A percentile compares a stretch with the other conserved stretches of the same genome.
phyloP scores from a whole-genome alignment of 2,329 filamentous ascomycete species.

The Colletotrichum orbiculare region DNA sequence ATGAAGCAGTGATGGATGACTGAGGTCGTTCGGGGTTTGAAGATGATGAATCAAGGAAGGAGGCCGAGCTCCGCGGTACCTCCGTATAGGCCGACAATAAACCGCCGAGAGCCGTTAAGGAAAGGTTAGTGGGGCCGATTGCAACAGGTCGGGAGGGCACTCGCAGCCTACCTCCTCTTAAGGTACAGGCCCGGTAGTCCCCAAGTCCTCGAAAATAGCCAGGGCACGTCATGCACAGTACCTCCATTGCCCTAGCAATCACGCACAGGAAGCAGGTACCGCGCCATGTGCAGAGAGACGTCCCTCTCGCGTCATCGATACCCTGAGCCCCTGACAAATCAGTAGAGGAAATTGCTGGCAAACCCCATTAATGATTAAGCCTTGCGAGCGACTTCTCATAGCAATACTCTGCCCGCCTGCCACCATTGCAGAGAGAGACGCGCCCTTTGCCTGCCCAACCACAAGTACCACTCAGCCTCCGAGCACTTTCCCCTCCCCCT shows the following conservation, averaged over 20 bases:
- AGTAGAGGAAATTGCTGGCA: constrained; percentile 16
- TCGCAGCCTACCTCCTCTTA: not conserved
- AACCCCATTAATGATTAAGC: constrained; percentile 12
- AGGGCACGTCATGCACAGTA: not conserved
- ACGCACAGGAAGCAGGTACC: not conserved
- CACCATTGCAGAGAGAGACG: not conserved
- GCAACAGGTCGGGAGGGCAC: not conserved
- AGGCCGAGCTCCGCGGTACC: constrained; percentile 12
- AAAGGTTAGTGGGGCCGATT: not conserved
- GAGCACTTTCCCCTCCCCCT: constrained; percentile 6
- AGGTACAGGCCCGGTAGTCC: not conserved
- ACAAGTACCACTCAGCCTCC: not conserved
- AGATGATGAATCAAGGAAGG: constrained; percentile 9
- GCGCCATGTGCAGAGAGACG: not conserved
- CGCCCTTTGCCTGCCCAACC: constrained; percentile 26
- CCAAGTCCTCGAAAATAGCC: not conserved
- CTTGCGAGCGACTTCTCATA: constrained; percentile 14
- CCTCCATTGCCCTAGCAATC: fast-evolving
- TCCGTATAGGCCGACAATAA: not conserved
- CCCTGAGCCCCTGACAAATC: constrained; percentile 31
- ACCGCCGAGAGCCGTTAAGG: constrained; percentile 22
- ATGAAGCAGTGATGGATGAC: not conserved
- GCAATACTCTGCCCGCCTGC: not conserved
- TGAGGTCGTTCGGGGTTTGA: not conserved
- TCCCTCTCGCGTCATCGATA: constrained; percentile 29